Percentiles rank a stretch among this genome's conserved stretches.
Evolutionary conservation across 2,329 filamentous ascomycete genomes (phyloP).

Genomic region (Chaetomiaceae sp.): DNA sequence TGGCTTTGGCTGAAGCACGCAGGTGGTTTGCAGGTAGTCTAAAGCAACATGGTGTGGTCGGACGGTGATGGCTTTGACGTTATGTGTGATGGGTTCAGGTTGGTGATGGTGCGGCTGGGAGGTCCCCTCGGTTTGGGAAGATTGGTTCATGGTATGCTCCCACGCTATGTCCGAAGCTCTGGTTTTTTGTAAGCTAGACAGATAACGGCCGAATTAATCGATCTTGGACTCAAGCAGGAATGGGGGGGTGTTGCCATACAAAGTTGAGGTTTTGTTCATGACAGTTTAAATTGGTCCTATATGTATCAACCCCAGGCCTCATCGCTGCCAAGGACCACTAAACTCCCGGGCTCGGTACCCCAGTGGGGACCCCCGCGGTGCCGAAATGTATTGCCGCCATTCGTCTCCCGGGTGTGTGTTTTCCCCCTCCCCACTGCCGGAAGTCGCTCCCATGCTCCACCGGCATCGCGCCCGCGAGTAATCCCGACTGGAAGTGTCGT

Average conservation of each 20-base stretch:
- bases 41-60: no score
- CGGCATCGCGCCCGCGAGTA: slow-evolving; percentile 18
- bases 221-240: background rate
- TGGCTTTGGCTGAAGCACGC: no score
- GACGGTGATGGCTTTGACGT: no score
- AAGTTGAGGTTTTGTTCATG: no score
- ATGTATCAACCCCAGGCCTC: background rate
- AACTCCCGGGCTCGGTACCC: background rate
- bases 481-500: slow-evolving; percentile 10
- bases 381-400: slow-evolving; percentile 19
- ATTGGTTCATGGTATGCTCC: background rate
- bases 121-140: background rate
- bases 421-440: slow-evolving; percentile 20
- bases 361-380: slow-evolving; percentile 18
- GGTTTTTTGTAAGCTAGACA: background rate
- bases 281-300: no score
- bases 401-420: slow-evolving; percentile 22
- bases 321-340: background rate
- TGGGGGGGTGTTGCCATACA: no score
- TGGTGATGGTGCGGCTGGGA: background rate
- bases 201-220: background rate
- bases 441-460: slow-evolving; percentile 9
- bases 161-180: background rate
- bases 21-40: no score
- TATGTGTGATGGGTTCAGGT: background rate